phyloP scores from a whole-genome alignment of 805 yeast species.

The Sugiyamaella smithiae region DNA sequence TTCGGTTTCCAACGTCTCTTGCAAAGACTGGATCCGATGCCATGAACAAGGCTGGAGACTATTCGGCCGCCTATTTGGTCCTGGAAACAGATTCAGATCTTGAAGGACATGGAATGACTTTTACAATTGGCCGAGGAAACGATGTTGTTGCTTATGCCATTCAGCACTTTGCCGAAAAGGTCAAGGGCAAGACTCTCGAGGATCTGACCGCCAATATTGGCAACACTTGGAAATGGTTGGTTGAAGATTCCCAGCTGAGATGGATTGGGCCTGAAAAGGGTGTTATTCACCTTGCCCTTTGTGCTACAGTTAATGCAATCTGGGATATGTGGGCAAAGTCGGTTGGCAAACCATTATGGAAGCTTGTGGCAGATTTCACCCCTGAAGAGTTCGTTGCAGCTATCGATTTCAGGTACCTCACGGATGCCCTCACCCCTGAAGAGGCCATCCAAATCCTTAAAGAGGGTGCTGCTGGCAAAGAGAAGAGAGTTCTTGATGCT shows the following conservation, averaged over 20 bases:
- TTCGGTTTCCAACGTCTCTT: slow-evolving; percentile 41
- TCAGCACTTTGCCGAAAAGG: slow-evolving; percentile 36
- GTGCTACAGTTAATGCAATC: slow-evolving; percentile 39
- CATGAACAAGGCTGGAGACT: slow-evolving; percentile 39
- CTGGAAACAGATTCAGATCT: slow-evolving; percentile 32
- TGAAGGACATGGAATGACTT: slow-evolving; percentile 42
- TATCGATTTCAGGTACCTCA: slow-evolving; percentile 40
- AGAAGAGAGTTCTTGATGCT: slow-evolving; percentile 33
- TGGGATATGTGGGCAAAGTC: slow-evolving; percentile 43
- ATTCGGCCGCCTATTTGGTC: slow-evolving; percentile 37
- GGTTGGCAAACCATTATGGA: slow-evolving; percentile 39
- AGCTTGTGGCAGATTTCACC: slow-evolving; percentile 39
- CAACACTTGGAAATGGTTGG: slow-evolving; percentile 39
- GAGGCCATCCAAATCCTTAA: slow-evolving; percentile 36
- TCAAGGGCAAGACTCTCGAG: slow-evolving; percentile 33
- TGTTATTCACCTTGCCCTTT: slow-evolving; percentile 40
- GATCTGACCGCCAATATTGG: slow-evolving; percentile 37
- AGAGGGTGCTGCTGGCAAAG: slow-evolving; percentile 32
- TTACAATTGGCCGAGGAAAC: slow-evolving; percentile 39
- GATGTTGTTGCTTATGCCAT: slow-evolving; percentile 36
- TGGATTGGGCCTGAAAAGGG: slow-evolving; percentile 45
- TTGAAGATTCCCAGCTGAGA: slow-evolving; percentile 39
- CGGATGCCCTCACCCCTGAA: slow-evolving; percentile 40
- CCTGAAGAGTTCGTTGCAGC: slow-evolving; percentile 40
- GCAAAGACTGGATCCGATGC: slow-evolving; percentile 41